Evolutionary conservation across 805 yeast genomes (phyloP), one percentile per base, ranked within the genome.

Genomic region (Kluyveromyces wickerhamii): DNA sequence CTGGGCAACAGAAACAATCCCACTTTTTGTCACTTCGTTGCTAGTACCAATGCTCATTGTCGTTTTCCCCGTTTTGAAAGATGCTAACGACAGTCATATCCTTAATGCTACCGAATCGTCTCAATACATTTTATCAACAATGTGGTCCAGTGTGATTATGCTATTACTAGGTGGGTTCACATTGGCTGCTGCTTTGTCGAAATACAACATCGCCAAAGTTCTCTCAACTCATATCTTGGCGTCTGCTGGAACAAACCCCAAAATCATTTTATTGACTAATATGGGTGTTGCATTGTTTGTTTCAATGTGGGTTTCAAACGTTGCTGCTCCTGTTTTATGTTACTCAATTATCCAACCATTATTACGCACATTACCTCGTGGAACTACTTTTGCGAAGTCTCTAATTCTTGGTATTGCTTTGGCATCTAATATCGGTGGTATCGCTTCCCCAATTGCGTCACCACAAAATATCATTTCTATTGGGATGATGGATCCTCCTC

Each of bases 71-170:
- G 87, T 86, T 1, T 57, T 82, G 44, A 79, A 77, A 42, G 75
- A 78, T 45, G 69, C 70, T 3, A 60, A 54, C 4, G 58, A 69
- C 1, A 69, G 69, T 9, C 59, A 62, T 15, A 67, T 76, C 0
- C 65, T 88, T 69, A 45, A 58, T 2, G 79, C 89, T 2, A 63
- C 73, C 0, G 82, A 72, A 6, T 71, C 95, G 1, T 65, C 71
- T 0, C 74, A 77, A 48, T 84, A 70, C 52, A 84, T 89, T 35
- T 73, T 92, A 43, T 67, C 85, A 1, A 66, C 87, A 13, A 89
- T 89, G 97, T 89, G 96, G 96, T 78, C 88, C 6, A 85, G 96
- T 2, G 94, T 87, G 11, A 85, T 92, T 43, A 77, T 88, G 82
- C 65, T 89, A 25, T 65, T 89, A 34, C 62, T 89, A 8, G 97